Base-by-base conservation (phyloP, 805 yeast species). In the Yarrowia sp. region DNA sequence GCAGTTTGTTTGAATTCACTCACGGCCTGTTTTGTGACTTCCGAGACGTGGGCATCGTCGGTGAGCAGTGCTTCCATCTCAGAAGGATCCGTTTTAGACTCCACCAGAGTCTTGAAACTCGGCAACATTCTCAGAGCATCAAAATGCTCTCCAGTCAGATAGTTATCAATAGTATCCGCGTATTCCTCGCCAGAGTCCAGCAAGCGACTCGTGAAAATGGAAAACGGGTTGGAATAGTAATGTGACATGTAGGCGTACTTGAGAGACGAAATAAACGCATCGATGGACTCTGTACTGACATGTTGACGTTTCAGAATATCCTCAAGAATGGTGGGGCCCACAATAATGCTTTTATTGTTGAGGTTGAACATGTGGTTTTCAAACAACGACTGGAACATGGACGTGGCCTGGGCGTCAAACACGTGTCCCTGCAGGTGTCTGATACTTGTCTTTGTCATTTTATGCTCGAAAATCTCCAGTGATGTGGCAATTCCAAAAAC, bases 211-310 rank as follows among this genome's bases (percentile, higher is more conserved):
- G 66, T 32, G 33, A 71, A 63, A 2, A 71, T 42, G 1, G 77
- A 69, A 22, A 77, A 70, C 1, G 80, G 79, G 53, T 76, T 74
- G 10, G 79, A 73, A 31, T 74, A 75, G 67, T 69, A 78, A 58
- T 75, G 76, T 1, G 75, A 68, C 73, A 78, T 73, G 53, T 69
- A 66, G 1, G 74, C 70, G 48, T 78, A 77, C 61, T 71, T 66
- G 39, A 75, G 50, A 2, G 73, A 66, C 17, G 73, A 65, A 17
- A 66, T 35, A 63, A 70, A 67, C 15, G 73, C 60, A 65, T 69
- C 68, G 8, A 71, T 61, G 36, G 73, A 70, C 43, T 69, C 71
- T 17, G 71, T 33, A 38, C 70, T 68, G 44, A 66, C 64, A 14
- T 61, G 36, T 42, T 72, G 72, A 18, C 74, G 66, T 22, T 65